These are phyloP conservation scores for Dicorynia guianensis DNA, from an alignment of 306 rosid genomes.

Conservation along the genomic window DNA sequence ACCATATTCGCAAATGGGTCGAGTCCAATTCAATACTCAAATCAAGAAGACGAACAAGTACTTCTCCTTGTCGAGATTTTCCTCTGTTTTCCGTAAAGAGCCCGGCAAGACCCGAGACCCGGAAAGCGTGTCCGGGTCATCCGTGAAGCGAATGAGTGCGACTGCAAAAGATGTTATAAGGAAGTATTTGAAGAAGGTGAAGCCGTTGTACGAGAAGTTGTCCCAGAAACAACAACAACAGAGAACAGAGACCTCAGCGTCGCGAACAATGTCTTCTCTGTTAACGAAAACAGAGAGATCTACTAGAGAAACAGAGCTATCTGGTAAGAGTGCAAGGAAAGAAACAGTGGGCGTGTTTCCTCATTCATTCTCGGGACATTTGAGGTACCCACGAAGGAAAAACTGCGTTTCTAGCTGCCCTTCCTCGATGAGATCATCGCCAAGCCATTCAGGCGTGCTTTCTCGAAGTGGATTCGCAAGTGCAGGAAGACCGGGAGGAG, in stretches of 20 bases:
- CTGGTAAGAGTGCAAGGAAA: constrained; percentile 22
- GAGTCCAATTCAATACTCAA: constrained; percentile 18
- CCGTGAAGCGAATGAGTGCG: constrained; percentile 58
- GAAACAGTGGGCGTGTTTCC: constrained; percentile 38
- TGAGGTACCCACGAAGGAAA: constrained; percentile 64
- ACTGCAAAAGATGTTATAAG: constrained; percentile 63
- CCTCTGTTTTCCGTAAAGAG: constrained; percentile 69
- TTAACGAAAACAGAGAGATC: constrained; percentile 38
- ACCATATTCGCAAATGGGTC: neutral
- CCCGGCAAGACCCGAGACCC: constrained; percentile 36
- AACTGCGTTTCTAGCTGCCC: constrained; percentile 69
- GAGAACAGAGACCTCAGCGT: constrained; percentile 30
- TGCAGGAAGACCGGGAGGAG: constrained; percentile 27
- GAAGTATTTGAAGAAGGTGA: constrained; percentile 69
- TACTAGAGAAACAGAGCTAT: constrained; percentile 17
- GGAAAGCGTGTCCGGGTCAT: constrained; percentile 45
- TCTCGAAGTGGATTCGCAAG: constrained; percentile 42
- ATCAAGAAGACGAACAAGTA: constrained; percentile 55
- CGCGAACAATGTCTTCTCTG: neutral
- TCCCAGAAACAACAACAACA: constrained; percentile 55
- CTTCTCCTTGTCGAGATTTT: constrained; percentile 64
- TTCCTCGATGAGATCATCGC: constrained; percentile 73
- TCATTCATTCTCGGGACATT: constrained; percentile 71
- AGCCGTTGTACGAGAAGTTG: constrained; percentile 64
- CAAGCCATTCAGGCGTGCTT: constrained; percentile 74